Conservation (phyloP, 1,284 basidiomycete genomes). For the Anthracocystis panici-leucophaei region DNA sequence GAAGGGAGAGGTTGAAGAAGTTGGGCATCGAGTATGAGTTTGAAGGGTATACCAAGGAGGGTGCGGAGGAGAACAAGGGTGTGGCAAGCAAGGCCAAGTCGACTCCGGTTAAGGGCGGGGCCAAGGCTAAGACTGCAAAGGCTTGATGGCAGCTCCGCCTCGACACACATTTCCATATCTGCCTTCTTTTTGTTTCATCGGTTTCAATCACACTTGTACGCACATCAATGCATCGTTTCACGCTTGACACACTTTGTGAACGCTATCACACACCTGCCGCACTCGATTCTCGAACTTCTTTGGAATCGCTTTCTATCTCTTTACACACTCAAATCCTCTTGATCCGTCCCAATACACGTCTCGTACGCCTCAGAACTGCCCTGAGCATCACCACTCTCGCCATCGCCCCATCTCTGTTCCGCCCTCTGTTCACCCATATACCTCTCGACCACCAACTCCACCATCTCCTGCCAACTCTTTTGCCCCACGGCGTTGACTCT, state of each 20-base stretch:
- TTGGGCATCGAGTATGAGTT: conserved; percentile 92
- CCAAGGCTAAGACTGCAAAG: conserved; percentile 26
- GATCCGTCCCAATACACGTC: conserved; percentile 37
- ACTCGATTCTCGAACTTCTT: too few relatives aligned
- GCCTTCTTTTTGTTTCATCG: background rate
- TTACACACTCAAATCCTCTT: conserved; percentile 7
- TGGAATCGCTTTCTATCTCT: background rate
- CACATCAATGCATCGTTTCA: background rate
- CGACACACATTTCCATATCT: too few relatives aligned
- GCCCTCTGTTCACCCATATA: conserved; percentile 20
- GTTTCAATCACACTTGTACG: background rate
- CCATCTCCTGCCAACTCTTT: conserved; percentile 45
- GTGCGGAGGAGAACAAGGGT: conserved; percentile 6
- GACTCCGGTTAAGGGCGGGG: conserved; percentile 7
- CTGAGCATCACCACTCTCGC: conserved; percentile 50
- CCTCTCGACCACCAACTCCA: conserved; percentile 36
- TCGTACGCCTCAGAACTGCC: conserved; percentile 42
- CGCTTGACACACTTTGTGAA: background rate
- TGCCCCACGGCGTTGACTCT: conserved; percentile 25
- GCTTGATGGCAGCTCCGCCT: conserved; percentile 1
- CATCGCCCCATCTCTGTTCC: conserved; percentile 52
- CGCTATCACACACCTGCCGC: background rate
- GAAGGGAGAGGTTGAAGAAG: conserved; percentile 82
- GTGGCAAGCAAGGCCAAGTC: background rate
- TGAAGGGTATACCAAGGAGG: conserved; percentile 72